Conservation (phyloP, 768 basidiomycete species). For the Leucocoprinus birnbaumii region DNA sequence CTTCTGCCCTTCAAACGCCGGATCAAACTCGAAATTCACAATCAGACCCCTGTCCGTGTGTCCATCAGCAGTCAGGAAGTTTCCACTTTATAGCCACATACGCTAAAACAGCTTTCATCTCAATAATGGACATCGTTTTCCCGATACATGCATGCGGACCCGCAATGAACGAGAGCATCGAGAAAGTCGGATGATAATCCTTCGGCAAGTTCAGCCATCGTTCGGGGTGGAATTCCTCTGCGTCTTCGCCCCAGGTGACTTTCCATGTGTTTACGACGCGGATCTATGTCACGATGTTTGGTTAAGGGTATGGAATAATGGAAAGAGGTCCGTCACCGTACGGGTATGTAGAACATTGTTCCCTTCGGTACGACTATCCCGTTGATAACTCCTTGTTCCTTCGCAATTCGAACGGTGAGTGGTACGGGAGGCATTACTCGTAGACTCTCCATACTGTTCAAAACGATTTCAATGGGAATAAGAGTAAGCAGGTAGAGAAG, state of each 20-base stretch:
- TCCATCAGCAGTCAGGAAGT: too few species aligned
- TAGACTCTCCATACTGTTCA: constrained; percentile 34
- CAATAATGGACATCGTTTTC: constrained; percentile 44
- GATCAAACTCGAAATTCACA: constrained; percentile 38
- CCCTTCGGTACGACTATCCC: constrained; percentile 41
- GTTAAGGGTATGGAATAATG: background rate
- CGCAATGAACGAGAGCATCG: constrained; percentile 39
- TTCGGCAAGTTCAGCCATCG: constrained; percentile 43
- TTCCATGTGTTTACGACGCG: constrained; percentile 49
- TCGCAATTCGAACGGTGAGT: constrained; percentile 33
- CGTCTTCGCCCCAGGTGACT: constrained; percentile 48
- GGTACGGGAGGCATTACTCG: constrained; percentile 39
- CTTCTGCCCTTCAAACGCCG: constrained; percentile 34
- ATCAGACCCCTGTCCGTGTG: constrained; percentile 36
- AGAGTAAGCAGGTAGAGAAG: background rate
- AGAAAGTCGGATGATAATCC: constrained; percentile 31
- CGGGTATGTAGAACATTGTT: constrained; percentile 38
- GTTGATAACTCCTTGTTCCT: constrained; percentile 36
- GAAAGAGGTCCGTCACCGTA: constrained; percentile 16
- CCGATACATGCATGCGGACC: constrained; percentile 47
- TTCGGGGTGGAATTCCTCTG: constrained; percentile 46
- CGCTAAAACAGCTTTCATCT: constrained; percentile 47
- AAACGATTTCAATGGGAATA: background rate
- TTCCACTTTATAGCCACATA: constrained; percentile 16
- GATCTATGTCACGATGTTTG: constrained; percentile 28